Conservation (phyloP, 73 alveolate species). For the Breviolum minutum region DNA sequence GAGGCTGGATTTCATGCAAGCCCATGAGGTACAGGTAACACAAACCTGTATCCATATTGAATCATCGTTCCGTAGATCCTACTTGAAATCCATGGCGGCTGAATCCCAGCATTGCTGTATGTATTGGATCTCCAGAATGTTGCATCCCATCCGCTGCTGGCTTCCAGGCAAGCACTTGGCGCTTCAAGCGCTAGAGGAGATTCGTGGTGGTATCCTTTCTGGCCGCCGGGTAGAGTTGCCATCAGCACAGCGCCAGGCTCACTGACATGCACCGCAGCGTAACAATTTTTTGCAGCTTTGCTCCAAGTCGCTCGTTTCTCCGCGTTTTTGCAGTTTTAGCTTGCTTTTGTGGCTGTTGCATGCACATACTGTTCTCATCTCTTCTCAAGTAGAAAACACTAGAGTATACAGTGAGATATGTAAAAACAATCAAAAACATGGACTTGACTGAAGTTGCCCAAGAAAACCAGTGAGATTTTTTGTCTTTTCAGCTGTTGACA, state of each 20-base stretch:
- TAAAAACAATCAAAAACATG: too few species aligned
- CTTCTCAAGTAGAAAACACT: too few species aligned
- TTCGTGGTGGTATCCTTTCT: conserved; percentile 77
- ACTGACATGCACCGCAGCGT: neutral
- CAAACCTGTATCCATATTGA: neutral
- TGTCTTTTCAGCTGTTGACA: neutral
- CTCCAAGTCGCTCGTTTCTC: too few species aligned
- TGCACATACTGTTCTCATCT: too few species aligned
- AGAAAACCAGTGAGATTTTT: too few species aligned
- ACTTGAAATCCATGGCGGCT: neutral
- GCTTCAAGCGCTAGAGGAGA: conserved; percentile 82
- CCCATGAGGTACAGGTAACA: too few species aligned
- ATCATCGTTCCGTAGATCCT: neutral
- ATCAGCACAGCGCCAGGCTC: conserved; percentile 81
- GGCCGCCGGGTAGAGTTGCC: conserved; percentile 86
- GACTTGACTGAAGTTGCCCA: too few species aligned
- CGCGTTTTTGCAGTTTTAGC: too few species aligned
- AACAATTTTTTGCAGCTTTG: neutral
- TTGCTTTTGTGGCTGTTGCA: too few species aligned
- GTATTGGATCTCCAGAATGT: neutral
- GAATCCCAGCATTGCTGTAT: neutral
- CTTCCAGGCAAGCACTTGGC: conserved; percentile 66
- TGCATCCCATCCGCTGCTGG: neutral
- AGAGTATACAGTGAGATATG: too few species aligned
- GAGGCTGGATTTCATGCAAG: neutral